Evolutionary conservation across 495 filamentous ascomycete species (phyloP).

Genomic region (Eremomyces bilateralis): DNA sequence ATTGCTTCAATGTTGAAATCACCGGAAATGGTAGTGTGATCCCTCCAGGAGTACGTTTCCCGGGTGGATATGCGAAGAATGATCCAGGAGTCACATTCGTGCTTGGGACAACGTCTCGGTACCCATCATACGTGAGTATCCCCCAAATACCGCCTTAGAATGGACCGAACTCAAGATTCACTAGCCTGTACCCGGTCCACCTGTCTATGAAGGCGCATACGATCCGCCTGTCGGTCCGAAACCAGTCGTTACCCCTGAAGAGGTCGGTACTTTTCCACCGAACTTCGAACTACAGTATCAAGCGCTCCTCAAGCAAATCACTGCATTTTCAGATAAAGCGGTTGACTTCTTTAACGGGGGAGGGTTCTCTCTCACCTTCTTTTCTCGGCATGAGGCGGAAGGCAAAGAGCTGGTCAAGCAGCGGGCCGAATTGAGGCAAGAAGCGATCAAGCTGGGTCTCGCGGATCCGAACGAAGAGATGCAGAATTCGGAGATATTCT

Average conservation of each 20-base stretch:
- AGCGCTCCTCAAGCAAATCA: neutral
- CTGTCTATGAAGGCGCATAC: neutral
- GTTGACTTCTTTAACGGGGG: neutral
- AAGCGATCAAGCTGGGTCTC: neutral
- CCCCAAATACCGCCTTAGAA: neutral
- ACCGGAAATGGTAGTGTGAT: neutral
- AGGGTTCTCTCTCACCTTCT: too few relatives aligned
- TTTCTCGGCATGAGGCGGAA: neutral
- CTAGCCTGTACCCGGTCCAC: neutral
- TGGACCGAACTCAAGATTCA: neutral
- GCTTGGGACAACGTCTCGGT: neutral
- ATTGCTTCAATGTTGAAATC: neutral
- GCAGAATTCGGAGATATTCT: neutral
- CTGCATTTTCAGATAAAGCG: neutral
- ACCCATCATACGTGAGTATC: neutral
- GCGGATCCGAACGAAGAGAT: neutral
- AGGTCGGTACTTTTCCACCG: neutral
- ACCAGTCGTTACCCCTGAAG: neutral
- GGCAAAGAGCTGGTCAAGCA: neutral
- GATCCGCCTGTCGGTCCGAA: neutral
- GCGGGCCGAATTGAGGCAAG: neutral
- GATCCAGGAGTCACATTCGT: neutral
- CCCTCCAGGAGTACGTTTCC: neutral
- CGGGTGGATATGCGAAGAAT: neutral
- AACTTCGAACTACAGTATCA: neutral